Evolutionary conservation across 1,139 yeast species (phyloP), one percentile per base, ranked within the genome.

Genomic region (Pichia sorboxylosa): DNA sequence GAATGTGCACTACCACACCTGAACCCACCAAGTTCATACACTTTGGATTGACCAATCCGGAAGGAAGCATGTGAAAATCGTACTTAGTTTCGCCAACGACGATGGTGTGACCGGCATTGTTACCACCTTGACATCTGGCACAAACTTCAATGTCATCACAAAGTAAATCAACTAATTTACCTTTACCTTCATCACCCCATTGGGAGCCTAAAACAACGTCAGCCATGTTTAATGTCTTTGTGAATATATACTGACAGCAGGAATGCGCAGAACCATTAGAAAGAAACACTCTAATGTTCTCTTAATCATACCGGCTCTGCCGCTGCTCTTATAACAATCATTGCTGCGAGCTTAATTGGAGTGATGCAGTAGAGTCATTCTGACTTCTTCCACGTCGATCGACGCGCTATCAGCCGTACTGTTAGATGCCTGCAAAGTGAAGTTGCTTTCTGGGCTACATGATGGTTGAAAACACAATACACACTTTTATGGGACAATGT

Each of bases 101-200:
- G 54, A 90, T 90, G 29, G 99, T 92, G 59, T 90, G 98, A 22
- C 99, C 99, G 22, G 98, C 98, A 57, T 90, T 90, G 66, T 90
- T 90, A 51, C 99, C 99, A 58, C 99, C 99, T 54, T 85, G 95
- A 61, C 97, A 87, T 58, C 99, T 74, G 26, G 97, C 97, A 57
- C 97, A 92, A 31, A 90, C 90, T 49, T 90, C 98, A 48, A 87
- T 79, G 47, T 83, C 76, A 51, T 85, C 96, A 59, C 96, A 90
- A 36, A 90, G 69, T 39, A 90, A 67, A 57, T 90, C 98, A 35
- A 90, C 98, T 39, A 90, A 70, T 61, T 92, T 90, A 38, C 99
- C 99, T 58, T 90, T 90, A 55, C 99, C 99, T 73, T 90, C 99
- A 56, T 90, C 99, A 44, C 99, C 99, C 98, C 98, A 90, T 62